Percentiles rank a stretch among this genome's conserved stretches.
These are phyloP conservation scores for Diaporthe amygdali DNA, from an alignment of 2,329 filamentous ascomycete genomes.

Conservation along the genomic window DNA sequence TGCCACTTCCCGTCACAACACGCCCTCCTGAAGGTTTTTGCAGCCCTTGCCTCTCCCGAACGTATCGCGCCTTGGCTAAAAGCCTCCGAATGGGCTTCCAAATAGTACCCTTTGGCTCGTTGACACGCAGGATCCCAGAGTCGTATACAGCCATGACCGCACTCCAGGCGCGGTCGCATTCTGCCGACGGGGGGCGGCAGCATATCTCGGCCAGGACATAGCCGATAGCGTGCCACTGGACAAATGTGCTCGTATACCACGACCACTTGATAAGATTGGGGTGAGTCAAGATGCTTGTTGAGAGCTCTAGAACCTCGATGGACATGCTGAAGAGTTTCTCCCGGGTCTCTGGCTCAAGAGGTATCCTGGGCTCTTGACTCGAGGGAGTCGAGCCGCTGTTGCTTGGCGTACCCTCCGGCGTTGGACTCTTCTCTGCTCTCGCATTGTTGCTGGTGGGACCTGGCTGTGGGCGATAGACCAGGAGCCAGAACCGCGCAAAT, in stretches of 20 bases:
- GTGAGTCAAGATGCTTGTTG: conserved; percentile 67
- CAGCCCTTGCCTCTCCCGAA: conserved; percentile 19
- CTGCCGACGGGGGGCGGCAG: conserved; percentile 53
- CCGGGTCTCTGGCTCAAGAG: conserved; percentile 41
- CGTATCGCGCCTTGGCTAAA: conserved; percentile 26
- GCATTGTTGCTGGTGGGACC: not conserved
- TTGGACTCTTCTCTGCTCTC: not conserved
- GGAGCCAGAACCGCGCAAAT: conserved; percentile 16
- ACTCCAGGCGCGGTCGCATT: conserved; percentile 56
- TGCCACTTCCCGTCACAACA: accelerated
- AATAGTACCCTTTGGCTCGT: not conserved
- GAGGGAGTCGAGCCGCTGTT: not conserved
- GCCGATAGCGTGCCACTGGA: conserved; percentile 57
- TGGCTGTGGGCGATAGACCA: conserved; percentile 2
- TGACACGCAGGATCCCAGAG: not conserved
- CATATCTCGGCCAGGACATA: conserved; percentile 53
- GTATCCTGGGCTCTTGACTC: too few relatives aligned
- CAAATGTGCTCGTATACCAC: conserved; percentile 57
- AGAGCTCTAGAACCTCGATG: conserved; percentile 72
- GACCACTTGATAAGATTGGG: conserved; percentile 57
- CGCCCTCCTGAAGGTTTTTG: not conserved
- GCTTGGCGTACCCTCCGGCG: not conserved
- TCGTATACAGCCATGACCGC: conserved; percentile 36
- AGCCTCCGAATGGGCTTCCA: conserved; percentile 23
- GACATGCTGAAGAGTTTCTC: conserved; percentile 75